A percentile compares a stretch with the other conserved stretches of the same genome.
phyloP scores from a whole-genome alignment of 2,329 filamentous ascomycete genomes.

The Ceratocystis papillata region DNA sequence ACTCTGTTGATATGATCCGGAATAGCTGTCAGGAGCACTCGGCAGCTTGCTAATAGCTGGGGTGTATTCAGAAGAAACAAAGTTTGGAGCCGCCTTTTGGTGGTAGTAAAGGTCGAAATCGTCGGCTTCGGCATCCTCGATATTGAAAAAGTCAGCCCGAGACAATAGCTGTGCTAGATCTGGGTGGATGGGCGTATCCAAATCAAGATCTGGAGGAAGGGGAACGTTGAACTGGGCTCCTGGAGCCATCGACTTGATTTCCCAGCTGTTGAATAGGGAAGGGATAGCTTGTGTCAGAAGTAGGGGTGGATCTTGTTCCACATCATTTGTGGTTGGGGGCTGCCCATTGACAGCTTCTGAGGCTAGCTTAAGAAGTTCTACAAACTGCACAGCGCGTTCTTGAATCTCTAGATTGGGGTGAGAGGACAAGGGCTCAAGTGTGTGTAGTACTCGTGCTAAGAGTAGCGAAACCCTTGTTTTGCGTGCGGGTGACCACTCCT shows the following conservation, averaged over 20 bases:
- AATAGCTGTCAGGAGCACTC: constrained; percentile 35
- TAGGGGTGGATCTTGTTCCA: constrained; percentile 59
- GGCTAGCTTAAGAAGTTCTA: constrained; percentile 78
- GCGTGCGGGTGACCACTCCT: constrained; percentile 59
- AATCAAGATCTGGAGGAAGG: constrained; percentile 60
- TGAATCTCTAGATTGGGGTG: constrained; percentile 91
- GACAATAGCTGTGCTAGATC: constrained; percentile 59
- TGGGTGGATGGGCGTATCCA: constrained; percentile 72
- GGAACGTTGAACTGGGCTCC: constrained; percentile 81
- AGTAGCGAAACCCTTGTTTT: constrained; percentile 67
- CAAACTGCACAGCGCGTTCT: constrained; percentile 83
- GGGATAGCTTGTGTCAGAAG: constrained; percentile 86
- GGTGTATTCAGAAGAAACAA: constrained; percentile 38
- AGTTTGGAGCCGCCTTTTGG: constrained; percentile 42
- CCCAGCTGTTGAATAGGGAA: constrained; percentile 71
- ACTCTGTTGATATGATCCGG: constrained; percentile 47
- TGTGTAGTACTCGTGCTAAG: constrained; percentile 70
- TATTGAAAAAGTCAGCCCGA: constrained; percentile 40
- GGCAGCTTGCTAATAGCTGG: constrained; percentile 47
- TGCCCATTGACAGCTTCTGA: constrained; percentile 68
- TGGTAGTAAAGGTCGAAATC: constrained; percentile 60
- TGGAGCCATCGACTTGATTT: constrained; percentile 79
- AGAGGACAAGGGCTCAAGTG: constrained; percentile 64
- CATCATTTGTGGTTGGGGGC: constrained; percentile 43
- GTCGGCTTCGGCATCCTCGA: constrained; percentile 46